Conservation (phyloP, 2,329 filamentous ascomycete genomes). For the Calonectria crousiana region DNA sequence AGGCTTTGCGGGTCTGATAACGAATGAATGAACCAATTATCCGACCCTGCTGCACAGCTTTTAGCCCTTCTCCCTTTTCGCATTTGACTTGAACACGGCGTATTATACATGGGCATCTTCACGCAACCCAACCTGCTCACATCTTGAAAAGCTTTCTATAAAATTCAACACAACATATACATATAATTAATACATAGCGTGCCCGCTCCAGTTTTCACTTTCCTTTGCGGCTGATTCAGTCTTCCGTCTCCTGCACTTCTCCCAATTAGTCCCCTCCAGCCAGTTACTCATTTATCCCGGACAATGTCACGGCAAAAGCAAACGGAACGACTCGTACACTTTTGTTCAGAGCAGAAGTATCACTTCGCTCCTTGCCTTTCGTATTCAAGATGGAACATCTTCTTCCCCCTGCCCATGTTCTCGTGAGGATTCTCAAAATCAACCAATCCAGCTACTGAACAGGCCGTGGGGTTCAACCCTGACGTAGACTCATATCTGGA, state of each 20-base stretch:
- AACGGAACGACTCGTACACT: not conserved
- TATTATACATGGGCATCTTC: not conserved
- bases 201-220: not conserved
- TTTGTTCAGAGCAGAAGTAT: not conserved
- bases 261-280: not conserved
- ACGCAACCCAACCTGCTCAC: not conserved
- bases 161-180: not conserved
- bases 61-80: not conserved
- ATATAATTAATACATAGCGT: not conserved
- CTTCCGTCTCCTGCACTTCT: not conserved
- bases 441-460: conserved; percentile 4
- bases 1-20: not conserved
- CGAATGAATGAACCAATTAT: not conserved
- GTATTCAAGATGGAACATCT: conserved; percentile 4
- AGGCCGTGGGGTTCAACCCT: not conserved
- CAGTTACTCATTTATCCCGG: not conserved
- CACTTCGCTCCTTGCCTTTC: not conserved
- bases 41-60: not conserved
- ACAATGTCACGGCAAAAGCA: not conserved
- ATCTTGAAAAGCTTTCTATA: not conserved
- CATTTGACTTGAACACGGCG: no score
- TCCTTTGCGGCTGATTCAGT: not conserved
- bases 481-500: not conserved
- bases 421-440: not conserved
- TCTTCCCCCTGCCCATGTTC: not conserved